These are phyloP conservation scores for Linnemannia hyalina DNA, from an alignment of 192 early-diverging fungal species.

Conservation along the genomic window DNA sequence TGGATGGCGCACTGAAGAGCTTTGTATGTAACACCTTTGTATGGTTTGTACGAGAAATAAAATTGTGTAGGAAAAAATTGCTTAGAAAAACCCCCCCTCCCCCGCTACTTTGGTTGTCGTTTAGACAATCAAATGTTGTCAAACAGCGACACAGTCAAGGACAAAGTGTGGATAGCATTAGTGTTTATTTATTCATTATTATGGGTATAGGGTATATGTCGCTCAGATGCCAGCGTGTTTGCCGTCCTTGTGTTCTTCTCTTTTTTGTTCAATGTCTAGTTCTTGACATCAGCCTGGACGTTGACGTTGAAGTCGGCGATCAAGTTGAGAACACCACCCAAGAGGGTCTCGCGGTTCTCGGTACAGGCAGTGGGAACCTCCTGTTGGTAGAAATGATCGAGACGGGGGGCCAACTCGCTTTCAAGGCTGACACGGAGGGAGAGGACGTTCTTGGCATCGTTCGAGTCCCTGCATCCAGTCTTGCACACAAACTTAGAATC, in stretches of 20 bases:
- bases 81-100: no score
- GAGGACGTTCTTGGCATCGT: slow-evolving; percentile 33
- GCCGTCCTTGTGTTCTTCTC: no score
- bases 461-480: slow-evolving; percentile 37
- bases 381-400: slow-evolving; percentile 26
- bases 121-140: no score
- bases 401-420: slow-evolving; percentile 9
- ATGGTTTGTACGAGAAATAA: no score
- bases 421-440: slow-evolving; percentile 29
- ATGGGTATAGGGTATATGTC: not conserved
- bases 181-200: not conserved
- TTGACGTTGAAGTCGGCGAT: slow-evolving; percentile 18
- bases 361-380: slow-evolving; percentile 32
- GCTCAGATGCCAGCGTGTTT: not conserved
- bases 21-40: no score
- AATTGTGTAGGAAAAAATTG: no score
- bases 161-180: not conserved
- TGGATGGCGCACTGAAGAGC: no score
- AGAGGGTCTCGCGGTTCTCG: slow-evolving; percentile 11
- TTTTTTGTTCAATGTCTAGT: not conserved
- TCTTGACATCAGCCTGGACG: slow-evolving; percentile 1
- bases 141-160: not conserved
- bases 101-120: no score
- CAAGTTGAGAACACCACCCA: slow-evolving; percentile 17
- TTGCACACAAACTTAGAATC: slow-evolving; percentile 49